Percentiles rank a stretch among this genome's conserved stretches.
Evolutionary conservation across 352 stramenopile genomes (phyloP).

Genomic region (Globisporangium spiculum): DNA sequence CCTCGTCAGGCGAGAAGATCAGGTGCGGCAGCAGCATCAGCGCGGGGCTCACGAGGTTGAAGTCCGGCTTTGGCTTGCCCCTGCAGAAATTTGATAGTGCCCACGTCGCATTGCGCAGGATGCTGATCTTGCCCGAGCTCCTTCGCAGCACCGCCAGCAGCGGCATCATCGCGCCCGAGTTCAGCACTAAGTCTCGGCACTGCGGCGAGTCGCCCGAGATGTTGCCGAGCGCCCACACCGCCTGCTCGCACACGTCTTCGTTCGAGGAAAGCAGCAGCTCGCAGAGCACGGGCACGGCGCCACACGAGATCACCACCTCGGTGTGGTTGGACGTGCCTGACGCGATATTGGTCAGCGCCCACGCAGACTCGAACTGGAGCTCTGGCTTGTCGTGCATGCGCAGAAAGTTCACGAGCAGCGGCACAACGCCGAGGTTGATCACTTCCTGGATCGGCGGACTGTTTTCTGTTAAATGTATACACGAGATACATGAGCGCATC

Average conservation of each 20-base stretch:
- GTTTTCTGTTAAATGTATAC: constrained; percentile 60
- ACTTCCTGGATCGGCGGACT: constrained; percentile 99
- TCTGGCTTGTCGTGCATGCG: constrained; percentile 89
- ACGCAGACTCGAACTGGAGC: constrained; percentile 99
- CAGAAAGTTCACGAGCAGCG: constrained; percentile 97
- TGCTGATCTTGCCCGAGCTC: constrained; percentile 63
- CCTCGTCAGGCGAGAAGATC: constrained; percentile 95
- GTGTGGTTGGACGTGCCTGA: constrained; percentile 98
- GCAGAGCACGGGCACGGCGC: constrained; percentile 97
- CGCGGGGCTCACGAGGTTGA: constrained; percentile 86
- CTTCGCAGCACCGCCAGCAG: constrained; percentile 53
- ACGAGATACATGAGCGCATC: constrained; percentile 14
- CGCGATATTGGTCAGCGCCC: constrained; percentile 99
- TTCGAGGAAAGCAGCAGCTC: constrained; percentile 94
- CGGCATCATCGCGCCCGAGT: constrained; percentile 90
- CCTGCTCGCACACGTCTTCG: constrained; percentile 96
- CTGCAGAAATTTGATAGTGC: constrained; percentile 99
- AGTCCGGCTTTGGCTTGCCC: constrained; percentile 73
- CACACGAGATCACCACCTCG: constrained; percentile 95
- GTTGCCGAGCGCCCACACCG: constrained; percentile 98
- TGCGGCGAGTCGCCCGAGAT: constrained; percentile 98
- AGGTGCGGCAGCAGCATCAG: constrained; percentile 94
- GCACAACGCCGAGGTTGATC: constrained; percentile 96
- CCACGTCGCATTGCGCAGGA: constrained; percentile 99
- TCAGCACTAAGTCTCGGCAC: constrained; percentile 96